phyloP scores from a whole-genome alignment of 345 rosid species.

The Populus davidiana region DNA sequence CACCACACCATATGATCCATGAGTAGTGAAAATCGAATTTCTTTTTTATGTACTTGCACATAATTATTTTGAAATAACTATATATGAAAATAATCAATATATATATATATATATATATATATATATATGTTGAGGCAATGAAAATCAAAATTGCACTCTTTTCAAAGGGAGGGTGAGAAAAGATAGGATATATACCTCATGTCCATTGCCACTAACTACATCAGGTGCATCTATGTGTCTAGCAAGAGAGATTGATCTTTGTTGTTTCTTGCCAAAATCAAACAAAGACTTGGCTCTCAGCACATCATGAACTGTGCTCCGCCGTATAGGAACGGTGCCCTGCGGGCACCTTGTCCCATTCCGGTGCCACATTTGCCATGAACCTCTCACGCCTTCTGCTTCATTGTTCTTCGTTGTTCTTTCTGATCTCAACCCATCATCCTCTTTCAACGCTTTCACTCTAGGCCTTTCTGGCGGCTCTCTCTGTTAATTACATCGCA shows the following conservation, averaged over 20 bases:
- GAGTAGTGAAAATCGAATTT: neutral
- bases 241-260: slow-evolving; percentile 13
- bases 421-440: slow-evolving; percentile 9
- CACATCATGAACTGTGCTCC: slow-evolving; percentile 24
- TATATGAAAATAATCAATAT: too few species aligned
- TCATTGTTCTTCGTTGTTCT: neutral
- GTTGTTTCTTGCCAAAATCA: slow-evolving; percentile 77
- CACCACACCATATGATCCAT: neutral
- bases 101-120: neutral
- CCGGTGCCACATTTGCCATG: slow-evolving; percentile 38
- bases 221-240: slow-evolving; percentile 66
- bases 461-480: slow-evolving; percentile 38
- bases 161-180: neutral
- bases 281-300: slow-evolving; percentile 59
- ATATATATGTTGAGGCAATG: neutral
- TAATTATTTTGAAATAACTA: neutral
- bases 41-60: neutral
- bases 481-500: slow-evolving; percentile 39
- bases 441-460: slow-evolving; percentile 9
- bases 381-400: slow-evolving; percentile 26
- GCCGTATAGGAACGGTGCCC: slow-evolving; percentile 28
- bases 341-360: slow-evolving; percentile 35
- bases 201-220: slow-evolving; percentile 56
- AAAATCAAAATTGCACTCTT: neutral
- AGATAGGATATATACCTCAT: slow-evolving; percentile 19